Evolutionary conservation across 1,139 yeast genomes (phyloP), one percentile per base, ranked within the genome.

Genomic region (Candida pseudocylindracea): DNA sequence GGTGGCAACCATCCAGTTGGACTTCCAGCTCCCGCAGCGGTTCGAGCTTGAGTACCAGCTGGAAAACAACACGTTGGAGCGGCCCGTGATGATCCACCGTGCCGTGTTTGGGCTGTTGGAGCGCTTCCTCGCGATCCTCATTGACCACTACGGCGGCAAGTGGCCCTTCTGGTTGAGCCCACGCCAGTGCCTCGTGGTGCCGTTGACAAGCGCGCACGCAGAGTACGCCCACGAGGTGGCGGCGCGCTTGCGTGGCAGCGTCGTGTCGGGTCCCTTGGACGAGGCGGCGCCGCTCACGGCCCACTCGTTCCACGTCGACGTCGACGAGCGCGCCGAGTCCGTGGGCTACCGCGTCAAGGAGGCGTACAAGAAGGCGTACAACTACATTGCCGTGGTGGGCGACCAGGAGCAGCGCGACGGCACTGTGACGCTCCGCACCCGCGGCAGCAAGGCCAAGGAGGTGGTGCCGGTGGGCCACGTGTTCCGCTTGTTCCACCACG

Each of bases 121-220:
- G 50, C 63, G 99, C 42, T 85, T 88, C 51, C 60, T 88, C 51
- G 95, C 96, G 3, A 69, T 91, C 40, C 58, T 88, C 37, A 69
- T 85, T 33, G 98, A 91, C 48, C 93, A 85, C 43, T 85, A 72
- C 49, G 69, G 69, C 36, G 99, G 98, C 0, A 76, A 76, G 42
- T 88, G 99, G 98, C 99, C 99, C 10, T 88, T 91, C 49, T 88
- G 98, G 98, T 53, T 88, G 37, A 80, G 78, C 38, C 95, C 98
- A n/a, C 64, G 92, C 40, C 99, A 88, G 49, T 93, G 91, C 0
- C 60, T 78, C 30, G 65, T 88, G 3, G 63, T 91, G 6, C 96
- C 98, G 2, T 75, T 88, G 4, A 73, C 75, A 34, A 63, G 59
- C 7, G 45, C 57, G 6, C 81, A 76, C 46, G 44, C 44, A 9